phyloP scores from a whole-genome alignment of 768 basidiomycete species.

The Phlebiopsis gigantea region DNA sequence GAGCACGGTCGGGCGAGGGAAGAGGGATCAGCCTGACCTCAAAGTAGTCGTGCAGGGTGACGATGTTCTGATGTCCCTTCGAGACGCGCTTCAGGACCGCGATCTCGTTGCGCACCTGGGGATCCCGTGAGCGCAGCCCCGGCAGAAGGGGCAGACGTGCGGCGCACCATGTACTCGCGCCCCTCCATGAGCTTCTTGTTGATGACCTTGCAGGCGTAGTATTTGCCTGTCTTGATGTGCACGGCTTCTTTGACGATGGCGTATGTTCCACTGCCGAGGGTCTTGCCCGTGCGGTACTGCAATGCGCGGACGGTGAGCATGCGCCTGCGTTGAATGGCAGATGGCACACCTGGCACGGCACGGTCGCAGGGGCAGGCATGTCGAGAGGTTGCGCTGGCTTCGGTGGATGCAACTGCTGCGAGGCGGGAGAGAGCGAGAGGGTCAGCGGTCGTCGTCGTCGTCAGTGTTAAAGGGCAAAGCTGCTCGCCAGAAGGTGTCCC shows the following conservation, averaged over 20 bases:
- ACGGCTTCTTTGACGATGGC: conserved; percentile 95
- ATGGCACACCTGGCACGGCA: conserved; percentile 15
- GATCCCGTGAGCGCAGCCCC: background rate
- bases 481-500: background rate
- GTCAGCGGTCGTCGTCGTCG: background rate
- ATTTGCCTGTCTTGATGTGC: conserved; percentile 87
- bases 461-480: background rate
- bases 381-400: background rate
- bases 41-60: conserved; percentile 94
- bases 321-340: background rate
- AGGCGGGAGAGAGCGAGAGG: background rate
- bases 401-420: background rate
- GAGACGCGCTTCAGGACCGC: conserved; percentile 91
- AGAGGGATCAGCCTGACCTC: conserved; percentile 48
- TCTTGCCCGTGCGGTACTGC: conserved; percentile 85
- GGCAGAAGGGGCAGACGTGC: background rate
- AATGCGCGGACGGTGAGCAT: background rate
- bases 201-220: conserved; percentile 96
- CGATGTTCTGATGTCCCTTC: conserved; percentile 84
- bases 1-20: background rate
- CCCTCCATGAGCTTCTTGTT: conserved; percentile 99
- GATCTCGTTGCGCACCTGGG: conserved; percentile 94
- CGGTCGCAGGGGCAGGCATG: conserved; percentile 14
- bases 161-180: conserved; percentile 89
- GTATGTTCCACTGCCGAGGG: conserved; percentile 88